These are phyloP conservation scores for Athelia sp. DNA, from an alignment of 1,284 basidiomycete genomes.

Conservation along the genomic window DNA sequence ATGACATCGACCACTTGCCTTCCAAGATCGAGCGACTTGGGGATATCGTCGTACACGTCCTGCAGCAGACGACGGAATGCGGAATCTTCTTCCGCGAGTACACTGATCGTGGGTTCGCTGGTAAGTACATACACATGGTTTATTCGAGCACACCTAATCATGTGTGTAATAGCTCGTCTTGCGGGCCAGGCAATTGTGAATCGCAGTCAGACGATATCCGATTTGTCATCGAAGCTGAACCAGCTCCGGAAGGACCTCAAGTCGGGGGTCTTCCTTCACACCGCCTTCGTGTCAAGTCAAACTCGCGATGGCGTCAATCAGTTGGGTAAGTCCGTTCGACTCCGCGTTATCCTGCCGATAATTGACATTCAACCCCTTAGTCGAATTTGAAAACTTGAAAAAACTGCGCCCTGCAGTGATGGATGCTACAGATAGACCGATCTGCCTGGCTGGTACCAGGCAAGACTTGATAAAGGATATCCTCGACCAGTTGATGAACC, in stretches of 20 bases:
- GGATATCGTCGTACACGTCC: not conserved
- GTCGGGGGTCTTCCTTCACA: not conserved
- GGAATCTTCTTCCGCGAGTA: slow-evolving; percentile 7
- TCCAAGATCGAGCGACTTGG: slow-evolving; percentile 3
- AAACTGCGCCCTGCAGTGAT: not conserved
- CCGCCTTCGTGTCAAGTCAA: not conserved
- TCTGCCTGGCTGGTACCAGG: slow-evolving; percentile 5
- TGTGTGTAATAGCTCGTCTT: not conserved
- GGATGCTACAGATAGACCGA: slow-evolving; percentile 1
- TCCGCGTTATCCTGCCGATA: not conserved
- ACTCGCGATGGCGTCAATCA: not conserved
- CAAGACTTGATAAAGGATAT: not conserved
- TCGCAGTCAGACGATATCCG: not conserved
- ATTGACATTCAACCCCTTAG: not conserved
- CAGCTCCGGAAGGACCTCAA: not conserved
- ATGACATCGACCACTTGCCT: not conserved
- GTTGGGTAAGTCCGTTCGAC: not conserved
- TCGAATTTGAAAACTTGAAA: not conserved
- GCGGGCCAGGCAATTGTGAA: not conserved
- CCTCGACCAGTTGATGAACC: not conserved
- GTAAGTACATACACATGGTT: not conserved
- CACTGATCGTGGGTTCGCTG: slow-evolving; percentile 3
- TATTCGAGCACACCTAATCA: not conserved
- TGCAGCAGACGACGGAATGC: slow-evolving; percentile 7
- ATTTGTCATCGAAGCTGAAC: not conserved